phyloP scores from a whole-genome alignment of 2,329 filamentous ascomycete species.

The Aspergillus udagawae region DNA sequence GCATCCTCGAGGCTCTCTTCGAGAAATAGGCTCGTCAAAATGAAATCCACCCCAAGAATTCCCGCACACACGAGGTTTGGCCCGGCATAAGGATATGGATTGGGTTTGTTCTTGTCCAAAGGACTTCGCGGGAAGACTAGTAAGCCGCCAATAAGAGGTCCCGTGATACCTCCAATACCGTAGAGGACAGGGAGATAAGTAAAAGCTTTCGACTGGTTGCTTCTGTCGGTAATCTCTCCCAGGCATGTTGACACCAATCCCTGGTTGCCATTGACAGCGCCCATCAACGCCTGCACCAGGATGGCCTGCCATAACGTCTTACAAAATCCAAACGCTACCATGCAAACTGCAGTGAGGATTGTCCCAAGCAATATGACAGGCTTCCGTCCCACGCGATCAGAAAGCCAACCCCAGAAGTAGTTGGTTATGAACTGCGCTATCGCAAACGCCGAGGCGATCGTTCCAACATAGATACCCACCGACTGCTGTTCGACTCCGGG shows the following conservation, averaged over 20 bases:
- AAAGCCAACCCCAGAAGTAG: slow-evolving; percentile 84
- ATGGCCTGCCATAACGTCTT: slow-evolving; percentile 78
- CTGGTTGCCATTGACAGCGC: slow-evolving; percentile 89
- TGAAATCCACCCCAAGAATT: slow-evolving; percentile 67
- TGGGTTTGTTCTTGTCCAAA: slow-evolving; percentile 47
- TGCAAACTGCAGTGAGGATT: slow-evolving; percentile 74
- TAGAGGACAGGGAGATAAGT: slow-evolving; percentile 96
- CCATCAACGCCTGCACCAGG: slow-evolving; percentile 83
- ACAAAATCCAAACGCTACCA: slow-evolving; percentile 84
- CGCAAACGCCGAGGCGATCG: slow-evolving; percentile 87
- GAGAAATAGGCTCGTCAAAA: slow-evolving; percentile 73
- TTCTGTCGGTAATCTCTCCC: slow-evolving; percentile 90
- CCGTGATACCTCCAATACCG: slow-evolving; percentile 87
- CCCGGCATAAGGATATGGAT: slow-evolving; percentile 73
- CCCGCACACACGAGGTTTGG: slow-evolving; percentile 77
- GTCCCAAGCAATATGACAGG: slow-evolving; percentile 80
- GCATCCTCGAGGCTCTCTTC: slow-evolving; percentile 78
- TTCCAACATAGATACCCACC: slow-evolving; percentile 82
- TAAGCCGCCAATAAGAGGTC: slow-evolving; percentile 83
- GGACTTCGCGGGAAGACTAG: slow-evolving; percentile 64
- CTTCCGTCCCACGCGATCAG: slow-evolving; percentile 74
- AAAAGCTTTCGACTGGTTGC: slow-evolving; percentile 90
- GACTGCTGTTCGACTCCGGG: slow-evolving; percentile 68
- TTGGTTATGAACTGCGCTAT: slow-evolving; percentile 90
- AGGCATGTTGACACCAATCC: slow-evolving; percentile 90